These are phyloP conservation scores for Kodamaea leandrae DNA, from an alignment of 805 yeast genomes.

Conservation along the genomic window DNA sequence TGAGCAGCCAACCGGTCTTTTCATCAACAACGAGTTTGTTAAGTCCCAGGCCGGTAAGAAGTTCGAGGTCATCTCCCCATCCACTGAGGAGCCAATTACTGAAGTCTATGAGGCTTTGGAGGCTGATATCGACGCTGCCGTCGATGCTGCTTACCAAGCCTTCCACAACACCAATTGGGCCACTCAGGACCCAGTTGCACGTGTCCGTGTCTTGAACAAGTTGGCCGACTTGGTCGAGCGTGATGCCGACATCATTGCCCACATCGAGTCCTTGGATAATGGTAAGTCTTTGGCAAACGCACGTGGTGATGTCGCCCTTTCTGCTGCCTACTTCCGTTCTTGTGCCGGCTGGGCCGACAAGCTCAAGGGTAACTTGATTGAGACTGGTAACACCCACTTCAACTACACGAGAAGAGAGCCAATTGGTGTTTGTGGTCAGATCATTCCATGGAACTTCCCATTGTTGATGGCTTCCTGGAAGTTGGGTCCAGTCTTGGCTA, in stretches of 20 bases:
- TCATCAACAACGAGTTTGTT: slow-evolving; percentile 82
- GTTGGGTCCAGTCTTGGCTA: slow-evolving; percentile 86
- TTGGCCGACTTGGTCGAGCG: slow-evolving; percentile 77
- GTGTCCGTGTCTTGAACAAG: slow-evolving; percentile 62
- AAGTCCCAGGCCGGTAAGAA: slow-evolving; percentile 54
- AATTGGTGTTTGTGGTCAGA: slow-evolving; percentile 91
- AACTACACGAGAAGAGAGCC: slow-evolving; percentile 85
- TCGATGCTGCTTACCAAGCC: slow-evolving; percentile 78
- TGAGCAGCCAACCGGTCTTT: slow-evolving; percentile 83
- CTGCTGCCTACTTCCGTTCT: slow-evolving; percentile 69
- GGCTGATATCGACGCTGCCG: slow-evolving; percentile 82
- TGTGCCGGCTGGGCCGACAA: slow-evolving; percentile 94
- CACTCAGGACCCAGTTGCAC: slow-evolving; percentile 59
- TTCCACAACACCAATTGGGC: slow-evolving; percentile 66
- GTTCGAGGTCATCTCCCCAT: slow-evolving; percentile 62
- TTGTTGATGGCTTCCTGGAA: slow-evolving; percentile 93
- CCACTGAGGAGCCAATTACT: slow-evolving; percentile 68
- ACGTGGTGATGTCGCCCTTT: slow-evolving; percentile 70
- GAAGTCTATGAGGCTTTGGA: slow-evolving; percentile 71
- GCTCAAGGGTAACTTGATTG: slow-evolving; percentile 69
- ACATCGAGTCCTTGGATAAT: slow-evolving; percentile 82
- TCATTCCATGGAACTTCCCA: slow-evolving; percentile 98
- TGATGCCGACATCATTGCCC: slow-evolving; percentile 67
- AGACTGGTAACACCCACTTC: slow-evolving; percentile 72
- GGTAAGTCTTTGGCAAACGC: slow-evolving; percentile 79